Evolutionary conservation across 2,329 filamentous ascomycete genomes (phyloP), one percentile per base, ranked within the genome.

Genomic region (Monilinia laxa): DNA sequence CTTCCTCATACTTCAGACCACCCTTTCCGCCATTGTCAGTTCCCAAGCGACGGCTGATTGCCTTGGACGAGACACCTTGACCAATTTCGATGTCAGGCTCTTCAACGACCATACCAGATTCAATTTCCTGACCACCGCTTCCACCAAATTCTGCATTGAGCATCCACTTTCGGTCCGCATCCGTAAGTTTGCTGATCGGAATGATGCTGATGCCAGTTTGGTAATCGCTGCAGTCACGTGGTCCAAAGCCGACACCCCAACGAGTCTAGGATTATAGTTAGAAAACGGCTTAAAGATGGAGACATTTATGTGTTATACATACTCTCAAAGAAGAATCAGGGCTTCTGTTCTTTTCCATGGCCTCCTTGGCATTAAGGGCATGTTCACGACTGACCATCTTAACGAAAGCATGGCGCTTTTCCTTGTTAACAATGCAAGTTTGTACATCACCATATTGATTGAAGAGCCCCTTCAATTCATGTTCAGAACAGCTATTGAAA

Each of bases 41-140:
- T 77, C 88, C 85, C 85, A 89, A 89, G 47, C 87, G 85, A 23
- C 87, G 82, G 72, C 85, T 88, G 69, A 90, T 89, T 51, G 87
- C 92, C 82, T 99, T 99, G 54, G 93, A 97, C 23, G 93, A 97
- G 18, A 99, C 96, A 66, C 95, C 95, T 23, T 94, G 93, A 64
- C 95, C 95, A 67, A 99, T 99, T 79, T 99, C 95, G 73, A 99
- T 99, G 76, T 99, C 95, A 3, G 95, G 95, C 79, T 99, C 95
- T 77, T 99, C 95, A 35, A 99, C 90, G 9, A 93, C 90, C 80
- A 99, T 87, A 53, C 93, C 93, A 18, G 86, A 82, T 75, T 93
- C 89, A 68, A 99, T 92, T 2, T 87, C 81, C 66, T 86, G 85
- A 65, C 94, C 95, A 66, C 94, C 95, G 69, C 92, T 97, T 65